Evolutionary conservation across 805 yeast species (phyloP), one percentile per base, ranked within the genome.

Genomic region (Zygotorulaspora florentina): DNA sequence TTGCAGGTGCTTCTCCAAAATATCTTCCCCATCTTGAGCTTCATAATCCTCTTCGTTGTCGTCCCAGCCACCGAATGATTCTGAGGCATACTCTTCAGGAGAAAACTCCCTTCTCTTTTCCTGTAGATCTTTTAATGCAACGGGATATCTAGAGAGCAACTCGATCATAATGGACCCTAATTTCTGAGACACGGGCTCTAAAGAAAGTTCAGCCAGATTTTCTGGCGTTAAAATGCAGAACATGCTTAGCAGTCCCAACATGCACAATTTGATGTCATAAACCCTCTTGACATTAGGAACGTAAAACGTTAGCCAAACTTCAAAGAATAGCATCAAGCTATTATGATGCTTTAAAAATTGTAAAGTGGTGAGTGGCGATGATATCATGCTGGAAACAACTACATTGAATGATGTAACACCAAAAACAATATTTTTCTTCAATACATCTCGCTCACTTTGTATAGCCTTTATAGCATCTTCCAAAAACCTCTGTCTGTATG

Each of bases 261-360:
- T 69, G 1, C 87, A 79, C 35, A 91, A 66, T 65, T 89, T 90
- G 62, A 87, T 72, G 65, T 91, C 98, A 57, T 76, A 86, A 2
- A 87, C 95, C 48, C 95, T 71, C 17, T 74, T 74, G 54, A 84
- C 73, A 23, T 70, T 67, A 3, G 81, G 76, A 33, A 80, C 67
- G 33, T 58, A 57, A 34, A 40, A 44, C 2, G 58, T 56, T 10
- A 63, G 48, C 69, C 69, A 65, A 8, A 73, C 55, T 16, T 74
- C 70, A 56, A 90, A 77, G 55, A 87, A 78, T 11, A 67, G 55
- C 29, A 74, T 72, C 4, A 80, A 60, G 39, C 72, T 69, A 13
- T 72, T 66, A 12, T 64, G 58, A 40, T 73, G 70, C 47, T 72
- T 71, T 49, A 90, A 67, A 6, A 73, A 59, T 13, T 67, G 62